These are phyloP conservation scores for Sphaerulina musiva DNA, from an alignment of 2,329 filamentous ascomycete species.

Conservation along the genomic window DNA sequence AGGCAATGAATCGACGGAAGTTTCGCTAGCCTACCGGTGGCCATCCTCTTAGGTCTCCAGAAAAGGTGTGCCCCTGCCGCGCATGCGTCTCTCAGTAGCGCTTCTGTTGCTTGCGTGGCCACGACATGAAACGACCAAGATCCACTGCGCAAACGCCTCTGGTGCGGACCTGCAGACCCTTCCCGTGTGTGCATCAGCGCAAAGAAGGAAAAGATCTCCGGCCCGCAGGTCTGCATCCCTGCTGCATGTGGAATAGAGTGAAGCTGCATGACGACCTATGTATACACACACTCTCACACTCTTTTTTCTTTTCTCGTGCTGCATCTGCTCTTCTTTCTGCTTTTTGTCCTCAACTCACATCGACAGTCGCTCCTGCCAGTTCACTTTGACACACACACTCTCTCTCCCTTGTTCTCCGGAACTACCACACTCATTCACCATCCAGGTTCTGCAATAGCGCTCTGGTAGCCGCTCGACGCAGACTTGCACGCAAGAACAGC, in stretches of 20 bases:
- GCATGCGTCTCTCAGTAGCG: not conserved
- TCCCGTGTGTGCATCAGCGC: not conserved
- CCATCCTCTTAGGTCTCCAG: too few relatives aligned
- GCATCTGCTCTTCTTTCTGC: not conserved
- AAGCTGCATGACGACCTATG: not conserved
- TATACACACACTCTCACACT: not conserved
- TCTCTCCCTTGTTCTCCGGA: conserved; percentile 26
- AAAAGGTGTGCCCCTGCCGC: too few relatives aligned
- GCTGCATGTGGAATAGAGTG: conserved; percentile 6
- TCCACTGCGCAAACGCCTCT: conserved; percentile 14
- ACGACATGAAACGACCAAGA: conserved; percentile 13
- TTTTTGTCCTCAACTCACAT: conserved; percentile 16
- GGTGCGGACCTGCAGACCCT: conserved; percentile 2
- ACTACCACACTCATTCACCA: conserved; percentile 33
- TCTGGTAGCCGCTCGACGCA: conserved; percentile 35
- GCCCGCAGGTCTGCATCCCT: conserved; percentile 3
- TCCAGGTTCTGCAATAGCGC: conserved; percentile 25
- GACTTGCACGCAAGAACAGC: conserved; percentile 1
- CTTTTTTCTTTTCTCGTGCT: conserved; percentile 7
- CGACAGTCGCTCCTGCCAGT: conserved; percentile 22
- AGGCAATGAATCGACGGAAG: too few relatives aligned
- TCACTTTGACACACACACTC: conserved; percentile 11
- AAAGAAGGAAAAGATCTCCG: conserved; percentile 13
- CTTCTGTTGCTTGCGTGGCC: conserved; percentile 12
- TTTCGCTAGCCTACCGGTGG: too few relatives aligned